Evolutionary conservation across 1,284 basidiomycete species (phyloP).

Genomic region (Xerocomus nothofagi): DNA sequence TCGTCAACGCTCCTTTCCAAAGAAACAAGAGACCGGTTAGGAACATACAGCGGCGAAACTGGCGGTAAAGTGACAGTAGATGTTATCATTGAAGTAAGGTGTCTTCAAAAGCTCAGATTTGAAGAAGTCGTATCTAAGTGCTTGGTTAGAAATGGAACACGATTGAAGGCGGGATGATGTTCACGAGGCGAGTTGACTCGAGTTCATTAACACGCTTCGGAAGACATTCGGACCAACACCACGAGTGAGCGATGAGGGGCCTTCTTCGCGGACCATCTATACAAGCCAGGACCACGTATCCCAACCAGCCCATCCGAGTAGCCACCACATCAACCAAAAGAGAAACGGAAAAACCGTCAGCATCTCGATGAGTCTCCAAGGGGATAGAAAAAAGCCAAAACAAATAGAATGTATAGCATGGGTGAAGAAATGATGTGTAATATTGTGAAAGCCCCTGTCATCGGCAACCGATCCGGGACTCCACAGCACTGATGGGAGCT

Average conservation of each 20-base stretch:
- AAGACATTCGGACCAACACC: conserved; percentile 88
- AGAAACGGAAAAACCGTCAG: conserved; percentile 8
- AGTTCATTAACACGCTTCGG: conserved; percentile 88
- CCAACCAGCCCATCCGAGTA: neutral
- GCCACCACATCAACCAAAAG: neutral
- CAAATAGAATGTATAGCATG: neutral
- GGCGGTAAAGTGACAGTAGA: conserved; percentile 78
- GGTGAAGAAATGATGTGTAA: neutral
- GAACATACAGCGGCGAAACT: conserved; percentile 76
- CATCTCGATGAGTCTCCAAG: neutral
- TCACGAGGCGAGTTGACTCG: conserved; percentile 77
- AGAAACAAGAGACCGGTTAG: neutral
- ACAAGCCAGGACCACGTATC: neutral
- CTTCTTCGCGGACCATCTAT: conserved; percentile 86
- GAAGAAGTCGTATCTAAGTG: conserved; percentile 82
- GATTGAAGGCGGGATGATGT: neutral
- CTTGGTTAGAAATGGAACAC: neutral
- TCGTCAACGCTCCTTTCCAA: neutral
- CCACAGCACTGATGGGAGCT: neutral
- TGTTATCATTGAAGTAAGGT: conserved; percentile 75
- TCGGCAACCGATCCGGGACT: neutral
- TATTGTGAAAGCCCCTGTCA: neutral
- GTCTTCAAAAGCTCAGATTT: conserved; percentile 77
- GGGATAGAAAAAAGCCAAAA: neutral
- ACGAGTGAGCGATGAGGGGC: conserved; percentile 67